These are phyloP conservation scores for Cytospora leucostoma DNA, from an alignment of 2,329 filamentous ascomycete genomes.

Conservation along the genomic window DNA sequence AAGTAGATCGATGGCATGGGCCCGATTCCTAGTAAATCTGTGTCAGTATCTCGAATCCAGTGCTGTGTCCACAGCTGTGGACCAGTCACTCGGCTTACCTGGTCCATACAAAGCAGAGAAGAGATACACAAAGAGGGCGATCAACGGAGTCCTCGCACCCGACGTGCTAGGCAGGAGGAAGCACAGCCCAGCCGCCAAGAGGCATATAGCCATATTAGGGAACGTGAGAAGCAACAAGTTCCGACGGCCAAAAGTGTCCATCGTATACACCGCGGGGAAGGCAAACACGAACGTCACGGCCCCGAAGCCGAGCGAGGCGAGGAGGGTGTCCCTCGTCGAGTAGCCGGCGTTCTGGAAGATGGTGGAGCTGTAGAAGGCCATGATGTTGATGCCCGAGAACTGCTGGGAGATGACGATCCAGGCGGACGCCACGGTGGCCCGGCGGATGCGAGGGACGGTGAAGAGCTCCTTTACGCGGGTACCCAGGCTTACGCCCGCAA, in stretches of 20 bases:
- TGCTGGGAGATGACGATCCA: slow-evolving; percentile 74
- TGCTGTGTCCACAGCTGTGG: background rate
- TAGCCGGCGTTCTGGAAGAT: slow-evolving; percentile 51
- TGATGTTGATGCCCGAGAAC: slow-evolving; percentile 20
- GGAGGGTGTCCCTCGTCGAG: slow-evolving; percentile 43
- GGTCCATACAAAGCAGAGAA: slow-evolving; percentile 55
- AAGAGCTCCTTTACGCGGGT: slow-evolving; percentile 66
- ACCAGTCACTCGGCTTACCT: slow-evolving; percentile 33
- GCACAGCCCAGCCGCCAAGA: slow-evolving; percentile 45
- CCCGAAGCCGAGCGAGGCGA: slow-evolving; percentile 60
- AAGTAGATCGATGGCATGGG: slow-evolving; percentile 47
- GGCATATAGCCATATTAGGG: slow-evolving; percentile 18
- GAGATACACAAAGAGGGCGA: slow-evolving; percentile 59
- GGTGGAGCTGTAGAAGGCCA: slow-evolving; percentile 51
- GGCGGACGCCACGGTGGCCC: slow-evolving; percentile 74
- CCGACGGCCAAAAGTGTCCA: slow-evolving; percentile 59
- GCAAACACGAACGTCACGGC: slow-evolving; percentile 61
- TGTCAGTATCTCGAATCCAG: background rate
- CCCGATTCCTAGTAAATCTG: slow-evolving; percentile 33
- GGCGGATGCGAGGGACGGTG: slow-evolving; percentile 66
- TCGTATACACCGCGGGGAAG: slow-evolving; percentile 60
- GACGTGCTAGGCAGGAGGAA: slow-evolving; percentile 49
- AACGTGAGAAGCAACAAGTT: slow-evolving; percentile 38
- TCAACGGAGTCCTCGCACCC: slow-evolving; percentile 47
- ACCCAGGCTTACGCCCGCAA: slow-evolving; percentile 56